A percentile compares a stretch with the other conserved stretches of the same genome.
Evolutionary conservation across 169 alveolate genomes (phyloP).

Genomic region (Babesia bovis): DNA sequence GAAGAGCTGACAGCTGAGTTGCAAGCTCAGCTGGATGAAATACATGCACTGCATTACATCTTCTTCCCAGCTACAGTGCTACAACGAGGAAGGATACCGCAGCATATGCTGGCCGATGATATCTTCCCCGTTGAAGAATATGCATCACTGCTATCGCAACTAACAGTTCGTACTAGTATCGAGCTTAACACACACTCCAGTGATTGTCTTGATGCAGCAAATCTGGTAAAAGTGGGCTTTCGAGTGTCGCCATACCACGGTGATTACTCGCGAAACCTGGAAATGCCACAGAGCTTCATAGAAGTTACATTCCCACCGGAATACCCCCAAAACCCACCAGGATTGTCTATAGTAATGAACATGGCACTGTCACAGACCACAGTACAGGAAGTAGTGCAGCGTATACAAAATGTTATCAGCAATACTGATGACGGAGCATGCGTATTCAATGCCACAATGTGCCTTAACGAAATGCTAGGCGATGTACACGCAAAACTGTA

Average conservation of each 20-base stretch:
- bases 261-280: neutral
- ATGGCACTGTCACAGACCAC: constrained; percentile 22
- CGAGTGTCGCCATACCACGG: constrained; percentile 33
- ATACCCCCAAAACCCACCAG: constrained; percentile 41
- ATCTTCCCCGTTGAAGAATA: constrained; percentile 44
- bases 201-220: neutral
- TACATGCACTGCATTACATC: constrained; percentile 59
- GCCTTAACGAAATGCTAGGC: constrained; percentile 25
- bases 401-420: neutral
- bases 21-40: constrained; percentile 55
- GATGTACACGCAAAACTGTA: constrained; percentile 31
- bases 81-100: constrained; percentile 18
- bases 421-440: constrained; percentile 38
- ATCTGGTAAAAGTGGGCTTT: constrained; percentile 41
- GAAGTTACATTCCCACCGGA: constrained; percentile 62
- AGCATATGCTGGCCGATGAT: constrained; percentile 41
- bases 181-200: constrained; percentile 16
- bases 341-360: constrained; percentile 42
- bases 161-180: constrained; percentile 30
- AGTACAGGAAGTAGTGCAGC: neutral
- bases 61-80: constrained; percentile 56
- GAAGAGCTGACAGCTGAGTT: neutral
- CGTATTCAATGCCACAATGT: constrained; percentile 37
- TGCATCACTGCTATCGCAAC: neutral
- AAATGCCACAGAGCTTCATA: constrained; percentile 29